These are phyloP conservation scores for Leersia perrieri DNA, from an alignment of 176 grass and related monocot genomes.

Conservation along the genomic window DNA sequence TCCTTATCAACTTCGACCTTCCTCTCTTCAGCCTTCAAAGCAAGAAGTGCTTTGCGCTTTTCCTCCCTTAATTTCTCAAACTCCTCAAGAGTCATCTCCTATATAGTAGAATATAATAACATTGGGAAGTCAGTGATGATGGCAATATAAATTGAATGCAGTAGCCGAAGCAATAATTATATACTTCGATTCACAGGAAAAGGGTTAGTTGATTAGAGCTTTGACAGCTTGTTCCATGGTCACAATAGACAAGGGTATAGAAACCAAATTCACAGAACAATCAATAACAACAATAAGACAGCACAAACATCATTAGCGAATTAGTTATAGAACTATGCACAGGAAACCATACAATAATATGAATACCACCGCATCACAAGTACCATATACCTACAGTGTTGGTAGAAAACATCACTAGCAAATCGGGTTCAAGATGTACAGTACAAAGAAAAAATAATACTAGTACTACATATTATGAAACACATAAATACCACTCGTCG, in stretches of 20 bases:
- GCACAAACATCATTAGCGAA: neutral
- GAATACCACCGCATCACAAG: neutral
- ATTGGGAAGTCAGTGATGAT: neutral
- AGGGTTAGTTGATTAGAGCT: neutral
- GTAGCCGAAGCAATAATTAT: neutral
- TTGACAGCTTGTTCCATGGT: neutral
- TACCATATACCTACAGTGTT: neutral
- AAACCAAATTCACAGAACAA: neutral
- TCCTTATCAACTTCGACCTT: conserved; percentile 90
- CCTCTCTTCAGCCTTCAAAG: conserved; percentile 71
- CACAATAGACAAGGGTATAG: neutral
- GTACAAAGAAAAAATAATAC: neutral
- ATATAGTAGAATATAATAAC: conserved; percentile 25
- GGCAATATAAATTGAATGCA: neutral
- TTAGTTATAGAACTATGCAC: neutral
- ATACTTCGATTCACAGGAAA: neutral
- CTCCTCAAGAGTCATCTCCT: conserved; percentile 96
- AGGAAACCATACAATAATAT: neutral
- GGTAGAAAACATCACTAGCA: neutral
- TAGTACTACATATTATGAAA: neutral
- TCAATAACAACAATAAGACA: neutral
- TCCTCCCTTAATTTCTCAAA: conserved; percentile 89
- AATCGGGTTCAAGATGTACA: neutral
- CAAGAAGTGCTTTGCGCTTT: conserved; percentile 68
- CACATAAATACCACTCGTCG: neutral